Percentiles rank a stretch among this genome's conserved stretches.
Conservation (phyloP, 2,329 filamentous ascomycete genomes). For the Pseudogymnoascus sp. region DNA sequence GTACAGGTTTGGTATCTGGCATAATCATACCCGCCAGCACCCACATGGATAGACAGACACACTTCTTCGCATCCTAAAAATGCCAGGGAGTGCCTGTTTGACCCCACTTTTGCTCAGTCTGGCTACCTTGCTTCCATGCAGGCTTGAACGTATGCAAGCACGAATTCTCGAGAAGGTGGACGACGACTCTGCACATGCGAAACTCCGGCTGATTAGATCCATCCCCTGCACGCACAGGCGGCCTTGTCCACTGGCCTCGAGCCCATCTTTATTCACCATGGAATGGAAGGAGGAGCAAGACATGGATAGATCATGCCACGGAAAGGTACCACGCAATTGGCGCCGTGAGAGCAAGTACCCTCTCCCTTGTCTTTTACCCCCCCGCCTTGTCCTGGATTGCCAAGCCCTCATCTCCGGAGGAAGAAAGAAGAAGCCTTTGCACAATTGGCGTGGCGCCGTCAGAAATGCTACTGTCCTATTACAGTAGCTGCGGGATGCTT, state of each 20-base stretch:
- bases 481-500: slow-evolving; percentile 7
- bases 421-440: slow-evolving; percentile 6
- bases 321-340: background rate
- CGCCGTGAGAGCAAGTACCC: background rate
- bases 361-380: background rate
- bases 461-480: background rate
- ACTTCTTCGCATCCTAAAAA: background rate
- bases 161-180: background rate
- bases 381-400: background rate
- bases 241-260: background rate
- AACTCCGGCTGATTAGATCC: slow-evolving; percentile 1
- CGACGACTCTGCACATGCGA: slow-evolving; percentile 5
- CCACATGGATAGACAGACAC: background rate
- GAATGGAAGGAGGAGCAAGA: background rate
- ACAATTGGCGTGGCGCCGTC: slow-evolving; percentile 4
- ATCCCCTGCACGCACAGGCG: slow-evolving; percentile 2
- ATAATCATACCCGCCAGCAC: background rate
- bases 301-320: background rate
- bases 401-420: slow-evolving; percentile 4
- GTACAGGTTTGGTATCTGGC: background rate
- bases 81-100: background rate
- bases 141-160: background rate
- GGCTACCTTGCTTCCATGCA: background rate
- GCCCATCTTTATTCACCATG: background rate
- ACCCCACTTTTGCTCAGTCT: background rate